A percentile compares a stretch with the other conserved stretches of the same genome.
Conservation (phyloP, 352 stramenopile genomes). For the Pythium dissotocum region DNA sequence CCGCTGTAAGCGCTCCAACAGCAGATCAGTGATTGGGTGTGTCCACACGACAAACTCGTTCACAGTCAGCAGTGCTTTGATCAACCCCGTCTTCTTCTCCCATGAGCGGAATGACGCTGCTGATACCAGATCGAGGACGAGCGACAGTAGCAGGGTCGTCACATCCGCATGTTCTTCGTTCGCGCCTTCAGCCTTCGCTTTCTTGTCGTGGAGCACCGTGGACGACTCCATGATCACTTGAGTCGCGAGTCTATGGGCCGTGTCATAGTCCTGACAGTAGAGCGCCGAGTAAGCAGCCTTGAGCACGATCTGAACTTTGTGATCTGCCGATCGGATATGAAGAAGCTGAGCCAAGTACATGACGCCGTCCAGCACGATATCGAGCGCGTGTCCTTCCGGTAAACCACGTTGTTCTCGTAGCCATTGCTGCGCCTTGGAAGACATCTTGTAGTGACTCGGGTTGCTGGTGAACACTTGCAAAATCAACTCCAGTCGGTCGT, state of each 20-base stretch:
- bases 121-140: slow-evolving; percentile 69
- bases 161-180: slow-evolving; percentile 15
- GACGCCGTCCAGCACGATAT: slow-evolving; percentile 43
- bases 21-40: slow-evolving; percentile 49
- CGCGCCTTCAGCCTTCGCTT: slow-evolving; percentile 7
- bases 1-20: slow-evolving; percentile 48
- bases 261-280: slow-evolving; percentile 68
- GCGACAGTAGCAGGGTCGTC: slow-evolving; percentile 49
- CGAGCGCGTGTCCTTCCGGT: slow-evolving; percentile 6
- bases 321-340: slow-evolving; percentile 37
- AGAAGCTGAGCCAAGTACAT: slow-evolving; percentile 56
- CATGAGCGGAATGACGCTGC: slow-evolving; percentile 62
- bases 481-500: slow-evolving; percentile 42
- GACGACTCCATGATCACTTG: slow-evolving; percentile 33
- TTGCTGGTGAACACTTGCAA: slow-evolving; percentile 60
- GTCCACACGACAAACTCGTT: slow-evolving; percentile 34
- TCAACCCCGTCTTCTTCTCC: slow-evolving; percentile 45
- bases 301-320: slow-evolving; percentile 45
- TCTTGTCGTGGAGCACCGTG: slow-evolving; percentile 2
- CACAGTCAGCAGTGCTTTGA: slow-evolving; percentile 12
- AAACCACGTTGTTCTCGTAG: slow-evolving; percentile 26
- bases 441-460: slow-evolving; percentile 65
- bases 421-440: slow-evolving; percentile 44
- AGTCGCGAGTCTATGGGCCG: slow-evolving; percentile 49
- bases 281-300: slow-evolving; percentile 69